Evolutionary conservation across 306 rosid species (phyloP).

Genomic region (Cucumis melo): DNA sequence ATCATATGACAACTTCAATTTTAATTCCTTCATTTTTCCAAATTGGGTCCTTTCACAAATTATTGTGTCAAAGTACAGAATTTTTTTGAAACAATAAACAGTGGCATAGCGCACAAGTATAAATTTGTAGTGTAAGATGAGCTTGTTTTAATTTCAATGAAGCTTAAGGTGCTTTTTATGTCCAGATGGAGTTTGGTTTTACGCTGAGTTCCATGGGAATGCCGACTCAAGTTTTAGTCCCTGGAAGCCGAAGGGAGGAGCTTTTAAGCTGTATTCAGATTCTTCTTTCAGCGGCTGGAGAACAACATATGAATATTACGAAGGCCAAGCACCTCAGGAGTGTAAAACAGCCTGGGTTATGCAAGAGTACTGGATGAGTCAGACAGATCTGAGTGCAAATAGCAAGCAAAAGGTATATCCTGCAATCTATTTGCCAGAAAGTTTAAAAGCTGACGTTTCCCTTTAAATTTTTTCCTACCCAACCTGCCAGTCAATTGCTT

Average conservation of each 20-base stretch:
- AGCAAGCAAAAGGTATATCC: slow-evolving; percentile 14
- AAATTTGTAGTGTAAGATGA: neutral
- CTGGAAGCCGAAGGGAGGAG: slow-evolving; percentile 21
- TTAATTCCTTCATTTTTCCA: neutral
- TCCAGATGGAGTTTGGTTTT: slow-evolving; percentile 21
- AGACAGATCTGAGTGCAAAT: neutral
- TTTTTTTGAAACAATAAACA: neutral
- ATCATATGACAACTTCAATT: neutral
- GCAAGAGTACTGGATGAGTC: slow-evolving; percentile 17
- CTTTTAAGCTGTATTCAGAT: slow-evolving; percentile 8
- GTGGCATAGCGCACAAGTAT: neutral
- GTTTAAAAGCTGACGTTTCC: neutral
- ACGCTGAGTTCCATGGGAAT: neutral
- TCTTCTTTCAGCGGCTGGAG: slow-evolving; percentile 11
- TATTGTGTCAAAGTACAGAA: neutral
- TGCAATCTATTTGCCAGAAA: neutral
- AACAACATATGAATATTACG: slow-evolving; percentile 17
- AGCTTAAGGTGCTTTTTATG: neutral
- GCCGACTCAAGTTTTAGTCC: slow-evolving; percentile 8
- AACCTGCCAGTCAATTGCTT: slow-evolving; percentile 15
- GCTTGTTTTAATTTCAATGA: neutral
- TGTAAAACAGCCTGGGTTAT: slow-evolving; percentile 16
- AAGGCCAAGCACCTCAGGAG: slow-evolving; percentile 11
- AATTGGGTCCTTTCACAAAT: neutral
- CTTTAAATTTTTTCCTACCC: slow-evolving; percentile 1